Conservation (phyloP, 1,284 basidiomycete genomes). For the Cryptococcus sp. region DNA sequence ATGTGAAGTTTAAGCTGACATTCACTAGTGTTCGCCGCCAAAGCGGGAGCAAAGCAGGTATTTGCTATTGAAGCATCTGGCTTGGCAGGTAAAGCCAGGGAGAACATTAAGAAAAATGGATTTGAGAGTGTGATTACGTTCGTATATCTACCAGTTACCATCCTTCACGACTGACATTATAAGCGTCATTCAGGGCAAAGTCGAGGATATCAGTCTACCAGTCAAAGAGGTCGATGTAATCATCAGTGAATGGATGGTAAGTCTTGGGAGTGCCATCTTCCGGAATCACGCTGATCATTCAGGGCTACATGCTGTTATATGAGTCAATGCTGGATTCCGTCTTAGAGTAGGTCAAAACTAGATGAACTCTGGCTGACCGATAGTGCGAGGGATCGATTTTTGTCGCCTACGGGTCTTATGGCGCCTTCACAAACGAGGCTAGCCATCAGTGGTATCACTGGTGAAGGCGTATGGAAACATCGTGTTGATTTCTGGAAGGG, state of each 20-base stretch:
- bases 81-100: constrained; percentile 74
- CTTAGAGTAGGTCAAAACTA: constrained; percentile 49
- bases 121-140: constrained; percentile 71
- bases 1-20: background rate
- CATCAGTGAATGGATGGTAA: constrained; percentile 94
- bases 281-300: background rate
- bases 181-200: constrained; percentile 77
- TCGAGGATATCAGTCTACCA: constrained; percentile 70
- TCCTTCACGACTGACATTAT: background rate
- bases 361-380: background rate
- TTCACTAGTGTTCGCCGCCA: constrained; percentile 71
- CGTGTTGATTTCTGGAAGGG: constrained; percentile 84
- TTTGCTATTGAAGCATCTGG: constrained; percentile 90
- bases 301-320: constrained; percentile 78
- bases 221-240: constrained; percentile 85
- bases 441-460: constrained; percentile 75
- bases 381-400: constrained; percentile 74
- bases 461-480: constrained; percentile 68
- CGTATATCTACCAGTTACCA: constrained; percentile 20
- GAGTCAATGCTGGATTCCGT: constrained; percentile 98
- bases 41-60: constrained; percentile 85
- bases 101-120: constrained; percentile 76
- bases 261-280: constrained; percentile 3
- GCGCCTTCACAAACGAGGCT: constrained; percentile 87
- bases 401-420: constrained; percentile 73